Percentiles rank a stretch among this genome's conserved stretches.
phyloP scores from a whole-genome alignment of 176 grass and related monocot genomes.

The Triticum monococcum region DNA sequence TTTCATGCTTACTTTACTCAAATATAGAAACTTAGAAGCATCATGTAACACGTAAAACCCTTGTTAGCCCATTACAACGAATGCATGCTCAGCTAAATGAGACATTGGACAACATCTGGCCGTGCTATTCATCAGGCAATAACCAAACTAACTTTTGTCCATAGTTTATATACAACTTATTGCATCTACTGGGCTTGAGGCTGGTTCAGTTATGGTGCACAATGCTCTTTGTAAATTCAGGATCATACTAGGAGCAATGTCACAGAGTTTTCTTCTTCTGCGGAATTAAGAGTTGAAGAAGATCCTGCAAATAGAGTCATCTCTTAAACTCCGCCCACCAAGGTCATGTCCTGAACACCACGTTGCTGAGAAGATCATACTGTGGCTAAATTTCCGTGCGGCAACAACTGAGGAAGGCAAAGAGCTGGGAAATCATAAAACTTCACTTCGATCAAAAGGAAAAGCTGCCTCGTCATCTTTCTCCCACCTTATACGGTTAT shows the following conservation, averaged over 20 bases:
- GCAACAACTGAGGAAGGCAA: neutral
- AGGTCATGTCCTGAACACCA: neutral
- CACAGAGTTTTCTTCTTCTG: neutral
- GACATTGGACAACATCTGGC: neutral
- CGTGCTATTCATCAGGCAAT: neutral
- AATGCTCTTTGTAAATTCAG: neutral
- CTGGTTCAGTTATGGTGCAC: neutral
- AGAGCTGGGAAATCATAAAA: neutral
- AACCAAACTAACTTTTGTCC: neutral
- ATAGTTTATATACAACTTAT: neutral
- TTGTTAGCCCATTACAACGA: slow-evolving; percentile 2
- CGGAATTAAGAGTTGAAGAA: neutral
- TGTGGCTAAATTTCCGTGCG: neutral
- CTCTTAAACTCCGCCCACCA: neutral
- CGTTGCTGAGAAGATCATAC: neutral
- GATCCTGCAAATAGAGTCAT: neutral
- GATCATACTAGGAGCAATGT: neutral
- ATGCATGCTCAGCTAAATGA: neutral
- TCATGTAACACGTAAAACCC: neutral
- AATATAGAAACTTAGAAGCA: neutral
- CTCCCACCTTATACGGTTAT: neutral
- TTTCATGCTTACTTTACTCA: neutral
- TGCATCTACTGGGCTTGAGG: neutral
- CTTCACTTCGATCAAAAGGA: neutral
- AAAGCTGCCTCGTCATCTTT: neutral